Conservation (phyloP, 2,329 filamentous ascomycete species). For the Colletotrichum eremochloae region DNA sequence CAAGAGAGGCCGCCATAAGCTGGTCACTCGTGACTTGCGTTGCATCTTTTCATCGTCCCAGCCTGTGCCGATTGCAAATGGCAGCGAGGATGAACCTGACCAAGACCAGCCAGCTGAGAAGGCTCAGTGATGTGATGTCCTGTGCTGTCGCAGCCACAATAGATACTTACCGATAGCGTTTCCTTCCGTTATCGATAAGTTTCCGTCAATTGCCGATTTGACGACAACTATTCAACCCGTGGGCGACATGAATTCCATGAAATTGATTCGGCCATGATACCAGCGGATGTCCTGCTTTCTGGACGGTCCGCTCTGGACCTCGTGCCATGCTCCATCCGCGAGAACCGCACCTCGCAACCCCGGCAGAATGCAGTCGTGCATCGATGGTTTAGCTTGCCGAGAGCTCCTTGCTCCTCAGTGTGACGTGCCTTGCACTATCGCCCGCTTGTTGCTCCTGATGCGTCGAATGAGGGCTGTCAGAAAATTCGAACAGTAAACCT, state of each 20-base stretch:
- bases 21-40: slow-evolving; percentile 19
- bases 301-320: not conserved
- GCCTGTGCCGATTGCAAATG: slow-evolving; percentile 1
- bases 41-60: slow-evolving; percentile 9
- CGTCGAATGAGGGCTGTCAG: not conserved
- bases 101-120: slow-evolving; percentile 2
- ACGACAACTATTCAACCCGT: no score
- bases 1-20: not conserved
- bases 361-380: not conserved
- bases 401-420: not conserved
- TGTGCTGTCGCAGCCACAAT: not conserved
- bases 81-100: not conserved
- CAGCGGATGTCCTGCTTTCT: not conserved
- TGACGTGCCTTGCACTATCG: not conserved
- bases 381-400: slow-evolving; percentile 1
- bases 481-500: not conserved
- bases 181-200: slow-evolving; percentile 32
- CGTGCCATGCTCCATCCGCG: slow-evolving; percentile 18
- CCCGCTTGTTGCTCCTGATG: not conserved
- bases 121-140: slow-evolving; percentile 1
- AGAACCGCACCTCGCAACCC: slow-evolving; percentile 16
- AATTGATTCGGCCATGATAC: not conserved
- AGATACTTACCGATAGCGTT: slow-evolving; percentile 1
- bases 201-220: slow-evolving; percentile 1
- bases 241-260: not conserved